Evolutionary conservation across 1,139 yeast genomes (phyloP), one percentile per base, ranked within the genome.

Genomic region (Keqinozyma sinolaborantium): DNA sequence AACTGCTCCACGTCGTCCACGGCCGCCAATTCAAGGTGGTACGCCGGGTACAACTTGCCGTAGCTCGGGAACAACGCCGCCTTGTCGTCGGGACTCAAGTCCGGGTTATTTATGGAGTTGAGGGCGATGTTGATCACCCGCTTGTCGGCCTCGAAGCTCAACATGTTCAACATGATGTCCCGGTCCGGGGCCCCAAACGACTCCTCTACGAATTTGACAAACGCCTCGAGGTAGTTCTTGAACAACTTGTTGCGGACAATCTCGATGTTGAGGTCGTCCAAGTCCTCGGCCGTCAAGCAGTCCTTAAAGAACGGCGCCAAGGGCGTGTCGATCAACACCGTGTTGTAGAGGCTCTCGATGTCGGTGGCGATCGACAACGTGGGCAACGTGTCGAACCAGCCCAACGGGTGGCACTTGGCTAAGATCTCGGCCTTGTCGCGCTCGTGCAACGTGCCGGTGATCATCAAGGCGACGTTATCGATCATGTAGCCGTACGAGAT

Each of bases 341-440:
- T 86, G 52, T 83, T 84, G 63, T 92, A 92, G 48, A 94, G 73
- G 24, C 95, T 81, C 50, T 88, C 96, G 38, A 92, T 79, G 58
- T 90, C 97, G 3, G 96, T 87, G 27, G 97, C 96, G 33, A 90
- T 94, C 7, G 95, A 79, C 40, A 94, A 71, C 0, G 98, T 92
- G 18, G 98, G 98, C 46, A 94, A 75, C 3, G 97, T 92, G 50
- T 92, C 98, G 55, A 94, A 94, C 96, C 97, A 88, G 26, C 99
- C 99, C 45, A 94, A 70, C 1, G 98, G 98, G 55, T 92, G 95
- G 56, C 97, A 87, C 54, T 96, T 81, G 38, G 79, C 77, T 50
- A 92, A 72, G 36, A 92, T 82, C 51, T 92, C 98, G 30, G 79
- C 65, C 53, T 85, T 78, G 58, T 94, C 96, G 51, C 97, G 77